Base-by-base conservation (phyloP, 768 basidiomycete genomes). In the Lentinus brumalis region DNA sequence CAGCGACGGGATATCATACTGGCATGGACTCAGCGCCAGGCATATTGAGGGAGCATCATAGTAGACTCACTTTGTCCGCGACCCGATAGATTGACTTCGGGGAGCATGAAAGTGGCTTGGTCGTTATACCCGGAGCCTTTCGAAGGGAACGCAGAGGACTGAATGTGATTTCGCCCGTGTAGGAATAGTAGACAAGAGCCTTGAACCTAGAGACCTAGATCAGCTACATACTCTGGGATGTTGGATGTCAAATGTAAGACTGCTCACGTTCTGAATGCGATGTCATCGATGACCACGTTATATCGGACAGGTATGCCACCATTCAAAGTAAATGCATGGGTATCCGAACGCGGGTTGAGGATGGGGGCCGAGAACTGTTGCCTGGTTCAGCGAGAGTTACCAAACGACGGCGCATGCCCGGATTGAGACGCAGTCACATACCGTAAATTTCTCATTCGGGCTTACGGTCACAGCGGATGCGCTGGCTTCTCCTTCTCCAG, bases 81-180 rank as follows among this genome's bases (percentile, higher is more conserved):
- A 71, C 56, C 15, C 63, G 63, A 44, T 71, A 71, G 62, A 71
- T 67, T 8, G 69, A 69, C 45, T 70, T 71, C 3, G 68, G 66
- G 5, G 69, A 70, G 50, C 66, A 66, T 3, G 57, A 42, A 3
- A 55, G 57, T 10, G 54, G 35, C 15, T 18, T 5, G 18, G 31
- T 4, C 41, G 46, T 5, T 5, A 52, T 35, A 14, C 15, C 15
- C 6, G 32, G 35, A 35, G 12, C 15, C 21, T 31, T 31, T 5
- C 41, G 38, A 46, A 40, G 50, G 18, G 64, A 65, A 10, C 35
- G 49, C 47, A 67, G 35, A 4, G 66, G 59, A 4, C 63, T 54
- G 41, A 69, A 63, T 1, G 35, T 14, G 32, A 69, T 51, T 12
- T 64, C 35, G 14, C 64, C 63, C 1, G 65, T 66, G 51, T 59